Evolutionary conservation across 2,329 filamentous ascomycete genomes (phyloP), one percentile per base, ranked within the genome.

Genomic region (Ceratocystiopsis sp.): DNA sequence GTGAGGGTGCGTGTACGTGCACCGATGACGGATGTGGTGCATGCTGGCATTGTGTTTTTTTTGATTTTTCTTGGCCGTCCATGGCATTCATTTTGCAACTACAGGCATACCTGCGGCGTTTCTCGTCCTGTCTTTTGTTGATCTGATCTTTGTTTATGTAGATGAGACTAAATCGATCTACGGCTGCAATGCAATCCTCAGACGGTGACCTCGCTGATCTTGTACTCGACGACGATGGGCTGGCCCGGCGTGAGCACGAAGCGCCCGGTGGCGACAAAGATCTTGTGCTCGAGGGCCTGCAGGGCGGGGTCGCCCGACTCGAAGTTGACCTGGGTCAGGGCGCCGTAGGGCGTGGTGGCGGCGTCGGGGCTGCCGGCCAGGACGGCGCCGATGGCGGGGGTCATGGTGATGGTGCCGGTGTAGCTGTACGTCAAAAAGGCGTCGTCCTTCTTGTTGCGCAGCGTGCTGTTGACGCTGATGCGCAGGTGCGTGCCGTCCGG

Each of bases 121-220:
- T 35, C 16, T 35, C 13, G 13, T 5, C 16, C 13, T 15, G 6
- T 13, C 37, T 38, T 21, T 25, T 19, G 34, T 35, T 16, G 12
- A 10, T 35, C 34, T 15, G 34, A 6, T 16, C 7, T 35, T 16
- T 35, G 9, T 35, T 35, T 8, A 11, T n/a, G n/a, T n/a, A n/a
- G n/a, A n/a, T n/a, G n/a, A n/a, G n/a, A n/a, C n/a, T n/a, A n/a
- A n/a, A n/a, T n/a, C n/a, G n/a, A n/a, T n/a, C n/a, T n/a, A n/a
- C n/a, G n/a, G n/a, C n/a, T n/a, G n/a, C n/a, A n/a, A n/a, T n/a
- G n/a, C n/a, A n/a, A n/a, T n/a, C n/a, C n/a, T n/a, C n/a, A n/a
- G n/a, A n/a, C n/a, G n/a, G n/a, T n/a, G n/a, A 65, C 61, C 51
- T 66, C 58, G 46, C 61, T 64, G 44, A 66, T 60, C 52, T 62